Conservation (phyloP, 1,284 basidiomycete genomes). For the Xerocomus nothofagi region DNA sequence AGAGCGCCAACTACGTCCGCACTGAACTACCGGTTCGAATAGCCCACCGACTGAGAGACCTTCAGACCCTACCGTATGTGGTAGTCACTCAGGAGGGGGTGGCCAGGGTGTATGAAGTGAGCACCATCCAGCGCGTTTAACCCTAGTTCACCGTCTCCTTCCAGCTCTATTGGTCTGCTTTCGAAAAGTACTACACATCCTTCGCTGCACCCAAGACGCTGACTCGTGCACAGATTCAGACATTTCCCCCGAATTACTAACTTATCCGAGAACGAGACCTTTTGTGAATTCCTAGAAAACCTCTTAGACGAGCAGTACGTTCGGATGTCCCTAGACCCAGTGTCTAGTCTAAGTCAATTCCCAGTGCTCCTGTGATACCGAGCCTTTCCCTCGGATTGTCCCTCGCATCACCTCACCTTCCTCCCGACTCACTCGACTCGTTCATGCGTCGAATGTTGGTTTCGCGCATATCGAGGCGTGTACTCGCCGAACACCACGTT, state of each 20-base stretch:
- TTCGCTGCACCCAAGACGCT: constrained; percentile 6
- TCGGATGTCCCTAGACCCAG: not conserved
- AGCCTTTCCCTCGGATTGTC: constrained; percentile 76
- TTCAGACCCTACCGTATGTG: constrained; percentile 84
- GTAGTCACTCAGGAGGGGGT: constrained; percentile 88
- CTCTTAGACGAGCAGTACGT: constrained; percentile 77
- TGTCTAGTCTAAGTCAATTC: constrained; percentile 12
- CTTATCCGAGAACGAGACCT: constrained; percentile 74
- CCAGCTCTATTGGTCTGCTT: constrained; percentile 79
- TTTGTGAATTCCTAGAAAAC: constrained; percentile 69
- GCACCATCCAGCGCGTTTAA: constrained; percentile 25
- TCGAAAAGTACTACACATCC: constrained; percentile 61
- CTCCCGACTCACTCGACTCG: constrained; percentile 77
- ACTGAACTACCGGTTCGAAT: constrained; percentile 87
- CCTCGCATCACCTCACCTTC: constrained; percentile 74
- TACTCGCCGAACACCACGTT: constrained; percentile 88
- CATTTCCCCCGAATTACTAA: constrained; percentile 73
- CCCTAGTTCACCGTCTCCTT: constrained; percentile 1
- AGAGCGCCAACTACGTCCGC: constrained; percentile 90
- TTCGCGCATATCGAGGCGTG: constrained; percentile 86
- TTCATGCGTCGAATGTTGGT: constrained; percentile 92
- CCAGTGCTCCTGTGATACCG: constrained; percentile 74
- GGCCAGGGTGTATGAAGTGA: constrained; percentile 81
- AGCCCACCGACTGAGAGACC: constrained; percentile 83
- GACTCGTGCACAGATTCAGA: constrained; percentile 57